phyloP scores from a whole-genome alignment of 2,329 filamentous ascomycete genomes.

The Graphium sp. region DNA sequence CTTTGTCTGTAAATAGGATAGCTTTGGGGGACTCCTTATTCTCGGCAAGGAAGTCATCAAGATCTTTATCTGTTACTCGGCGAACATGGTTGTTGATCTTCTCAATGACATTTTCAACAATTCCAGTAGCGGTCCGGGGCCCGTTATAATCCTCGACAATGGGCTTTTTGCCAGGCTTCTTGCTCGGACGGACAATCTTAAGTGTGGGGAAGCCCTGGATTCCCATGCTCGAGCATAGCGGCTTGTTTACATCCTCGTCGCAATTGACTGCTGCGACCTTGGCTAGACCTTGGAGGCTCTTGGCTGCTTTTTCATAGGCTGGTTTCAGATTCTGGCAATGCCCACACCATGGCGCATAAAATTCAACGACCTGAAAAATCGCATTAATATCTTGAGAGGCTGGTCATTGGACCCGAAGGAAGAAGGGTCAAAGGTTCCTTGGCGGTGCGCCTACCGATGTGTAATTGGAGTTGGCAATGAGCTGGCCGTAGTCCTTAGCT shows the following conservation, averaged over 20 bases:
- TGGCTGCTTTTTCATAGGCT: conserved; percentile 86
- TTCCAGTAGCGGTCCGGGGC: conserved; percentile 64
- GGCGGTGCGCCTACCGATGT: conserved; percentile 51
- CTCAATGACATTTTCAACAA: conserved; percentile 69
- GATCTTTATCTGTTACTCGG: conserved; percentile 59
- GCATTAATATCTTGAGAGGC: too few species aligned
- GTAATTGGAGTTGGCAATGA: conserved; percentile 81
- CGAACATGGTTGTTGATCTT: conserved; percentile 89
- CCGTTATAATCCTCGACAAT: conserved; percentile 85
- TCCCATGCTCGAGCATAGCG: conserved; percentile 68
- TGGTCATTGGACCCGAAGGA: too few species aligned
- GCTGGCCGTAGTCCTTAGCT: conserved; percentile 58
- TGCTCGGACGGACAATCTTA: conserved; percentile 78
- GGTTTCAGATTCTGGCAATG: conserved; percentile 95
- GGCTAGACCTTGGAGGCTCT: conserved; percentile 75
- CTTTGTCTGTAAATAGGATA: conserved; percentile 87
- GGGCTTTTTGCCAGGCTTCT: conserved; percentile 59
- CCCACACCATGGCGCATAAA: conserved; percentile 96
- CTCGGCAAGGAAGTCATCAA: conserved; percentile 56
- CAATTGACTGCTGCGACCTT: conserved; percentile 93
- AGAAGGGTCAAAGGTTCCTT: background rate
- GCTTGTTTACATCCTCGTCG: conserved; percentile 85
- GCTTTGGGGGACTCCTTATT: conserved; percentile 62
- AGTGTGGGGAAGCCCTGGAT: conserved; percentile 90
- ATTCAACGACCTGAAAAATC: conserved; percentile 45